Evolutionary conservation across 768 basidiomycete genomes (phyloP).

Genomic region (Lactifluus hygrophoroides): DNA sequence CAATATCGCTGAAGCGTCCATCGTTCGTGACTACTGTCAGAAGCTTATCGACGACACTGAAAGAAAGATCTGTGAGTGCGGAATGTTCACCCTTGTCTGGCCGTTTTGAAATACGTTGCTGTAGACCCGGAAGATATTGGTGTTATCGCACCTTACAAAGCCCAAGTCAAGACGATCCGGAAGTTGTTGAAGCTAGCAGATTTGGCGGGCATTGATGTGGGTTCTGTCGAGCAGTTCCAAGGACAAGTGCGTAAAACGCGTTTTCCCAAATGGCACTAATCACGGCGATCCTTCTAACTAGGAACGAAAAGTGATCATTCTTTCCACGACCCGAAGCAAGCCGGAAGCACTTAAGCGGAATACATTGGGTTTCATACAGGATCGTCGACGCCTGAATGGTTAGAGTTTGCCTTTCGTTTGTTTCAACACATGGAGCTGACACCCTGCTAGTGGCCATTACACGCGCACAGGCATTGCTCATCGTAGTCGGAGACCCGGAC

Average conservation of each 20-base stretch:
- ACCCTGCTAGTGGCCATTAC: constrained; percentile 48
- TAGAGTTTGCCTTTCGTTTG: neutral
- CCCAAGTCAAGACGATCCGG: constrained; percentile 30
- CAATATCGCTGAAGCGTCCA: constrained; percentile 32
- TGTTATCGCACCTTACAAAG: constrained; percentile 34
- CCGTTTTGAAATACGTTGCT: neutral
- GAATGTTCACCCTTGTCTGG: neutral
- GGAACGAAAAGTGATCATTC: constrained; percentile 33
- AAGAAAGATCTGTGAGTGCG: constrained; percentile 27
- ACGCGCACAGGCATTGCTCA: constrained; percentile 53
- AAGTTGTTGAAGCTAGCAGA: constrained; percentile 18
- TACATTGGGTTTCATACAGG: constrained; percentile 31
- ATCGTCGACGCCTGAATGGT: constrained; percentile 35
- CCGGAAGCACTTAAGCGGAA: constrained; percentile 19
- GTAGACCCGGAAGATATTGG: constrained; percentile 30
- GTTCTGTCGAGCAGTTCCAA: constrained; percentile 36
- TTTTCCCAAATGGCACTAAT: neutral
- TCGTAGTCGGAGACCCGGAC: constrained; percentile 52
- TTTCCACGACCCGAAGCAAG: constrained; percentile 33
- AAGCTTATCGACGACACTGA: constrained; percentile 23
- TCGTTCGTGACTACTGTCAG: constrained; percentile 29
- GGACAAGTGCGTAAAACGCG: constrained; percentile 28
- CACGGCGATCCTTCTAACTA: constrained; percentile 3
- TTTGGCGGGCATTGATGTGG: constrained; percentile 26
- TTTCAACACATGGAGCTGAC: neutral